Evolutionary conservation across 805 yeast species (phyloP).

Genomic region (Schizosaccharomyces japonicus): DNA sequence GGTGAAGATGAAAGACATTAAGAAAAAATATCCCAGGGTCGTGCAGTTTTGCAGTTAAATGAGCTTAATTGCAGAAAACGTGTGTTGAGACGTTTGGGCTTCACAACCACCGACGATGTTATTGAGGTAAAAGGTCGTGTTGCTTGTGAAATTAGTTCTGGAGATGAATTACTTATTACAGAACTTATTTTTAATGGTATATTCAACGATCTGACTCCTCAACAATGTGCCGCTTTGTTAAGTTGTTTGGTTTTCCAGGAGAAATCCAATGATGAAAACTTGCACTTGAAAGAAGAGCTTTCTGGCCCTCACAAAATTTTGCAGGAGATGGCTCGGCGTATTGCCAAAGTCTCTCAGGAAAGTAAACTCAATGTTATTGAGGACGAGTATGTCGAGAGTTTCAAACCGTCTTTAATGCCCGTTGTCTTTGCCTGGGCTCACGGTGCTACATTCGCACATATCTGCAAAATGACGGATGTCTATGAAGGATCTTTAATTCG

Average conservation of each 20-base stretch:
- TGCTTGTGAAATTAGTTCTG: slow-evolving; percentile 57
- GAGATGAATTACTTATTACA: slow-evolving; percentile 52
- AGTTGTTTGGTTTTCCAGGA: slow-evolving; percentile 96
- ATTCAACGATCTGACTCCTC: slow-evolving; percentile 66
- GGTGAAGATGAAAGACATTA: slow-evolving; percentile 32
- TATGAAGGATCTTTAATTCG: slow-evolving; percentile 91
- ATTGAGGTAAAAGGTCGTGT: slow-evolving; percentile 93
- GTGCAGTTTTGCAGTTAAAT: slow-evolving; percentile 79
- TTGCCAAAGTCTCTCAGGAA: slow-evolving; percentile 74
- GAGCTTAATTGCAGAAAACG: slow-evolving; percentile 82
- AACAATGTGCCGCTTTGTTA: slow-evolving; percentile 73
- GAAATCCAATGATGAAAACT: slow-evolving; percentile 58
- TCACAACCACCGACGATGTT: slow-evolving; percentile 64
- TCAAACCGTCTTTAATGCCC: slow-evolving; percentile 87
- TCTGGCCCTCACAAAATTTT: slow-evolving; percentile 76
- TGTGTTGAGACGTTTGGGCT: slow-evolving; percentile 75
- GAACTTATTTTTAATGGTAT: slow-evolving; percentile 89
- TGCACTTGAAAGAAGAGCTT: slow-evolving; percentile 65
- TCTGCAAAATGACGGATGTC: slow-evolving; percentile 95
- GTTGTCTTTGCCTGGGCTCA: slow-evolving; percentile 92
- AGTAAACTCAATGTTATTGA: slow-evolving; percentile 76
- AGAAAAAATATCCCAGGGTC: slow-evolving; percentile 57
- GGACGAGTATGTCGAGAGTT: slow-evolving; percentile 75
- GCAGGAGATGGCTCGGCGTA: slow-evolving; percentile 73
- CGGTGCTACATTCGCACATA: slow-evolving; percentile 87